These are phyloP conservation scores for Tylopilus sp. DNA, from an alignment of 1,284 basidiomycete genomes.

Conservation along the genomic window DNA sequence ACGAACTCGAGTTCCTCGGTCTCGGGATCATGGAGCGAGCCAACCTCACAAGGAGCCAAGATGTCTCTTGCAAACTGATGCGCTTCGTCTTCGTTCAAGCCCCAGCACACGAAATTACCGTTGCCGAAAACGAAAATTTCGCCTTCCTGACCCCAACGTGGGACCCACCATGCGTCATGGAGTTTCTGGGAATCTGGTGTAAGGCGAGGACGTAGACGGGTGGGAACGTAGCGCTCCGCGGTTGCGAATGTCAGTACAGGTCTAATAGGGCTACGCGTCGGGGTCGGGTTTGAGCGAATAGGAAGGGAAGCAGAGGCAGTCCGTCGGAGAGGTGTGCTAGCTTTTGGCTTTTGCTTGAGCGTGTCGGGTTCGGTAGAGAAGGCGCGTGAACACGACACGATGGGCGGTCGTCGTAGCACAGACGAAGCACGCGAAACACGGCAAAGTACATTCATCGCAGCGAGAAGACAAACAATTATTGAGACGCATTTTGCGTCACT, in stretches of 20 bases:
- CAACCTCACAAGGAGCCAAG: slow-evolving; percentile 57
- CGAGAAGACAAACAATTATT: too few relatives aligned
- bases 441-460: slow-evolving; percentile 18
- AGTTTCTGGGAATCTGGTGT: slow-evolving; percentile 53
- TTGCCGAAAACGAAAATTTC: slow-evolving; percentile 86
- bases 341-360: slow-evolving; percentile 62
- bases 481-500: neutral
- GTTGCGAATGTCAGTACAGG: slow-evolving; percentile 74
- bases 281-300: slow-evolving; percentile 75
- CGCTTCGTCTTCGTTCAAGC: slow-evolving; percentile 77
- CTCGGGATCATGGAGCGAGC: slow-evolving; percentile 66
- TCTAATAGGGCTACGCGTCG: slow-evolving; percentile 70
- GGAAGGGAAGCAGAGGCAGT: slow-evolving; percentile 68
- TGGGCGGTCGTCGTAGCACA: neutral
- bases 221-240: slow-evolving; percentile 68
- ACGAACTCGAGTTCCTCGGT: slow-evolving; percentile 90
- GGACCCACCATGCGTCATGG: slow-evolving; percentile 76
- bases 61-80: slow-evolving; percentile 63
- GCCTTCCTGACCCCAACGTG: slow-evolving; percentile 73
- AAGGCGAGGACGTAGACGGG: slow-evolving; percentile 51
- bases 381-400: slow-evolving; percentile 8
- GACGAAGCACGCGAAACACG: slow-evolving; percentile 8
- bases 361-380: slow-evolving; percentile 24
- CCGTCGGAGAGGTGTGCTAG: slow-evolving; percentile 69
- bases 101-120: slow-evolving; percentile 87